phyloP scores from a whole-genome alignment of 129 eudicot species.

The carrot (Daucus carota) region DH1_v3.0 NC_030382.2:39853501-39854000 shows the following conservation, averaged over 20 bases:
- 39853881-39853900: constrained; percentile 19
- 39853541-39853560: background rate
- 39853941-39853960: constrained; percentile 1
- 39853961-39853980: constrained; percentile 15
- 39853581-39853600: background rate
- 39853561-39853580: constrained; percentile 1
- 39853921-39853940: background rate
- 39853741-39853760: constrained; percentile 10
- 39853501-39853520: constrained; percentile 34
- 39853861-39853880: constrained; percentile 14
- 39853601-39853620: background rate
- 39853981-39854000: constrained; percentile 12
- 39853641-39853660: background rate
- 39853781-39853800: constrained; percentile 21
- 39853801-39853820: background rate
- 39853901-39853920: constrained; percentile 20
- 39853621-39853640: too few species aligned
- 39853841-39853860: constrained; percentile 6
- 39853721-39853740: background rate
- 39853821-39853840: background rate
- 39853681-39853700: constrained; percentile 29
- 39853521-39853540: background rate
- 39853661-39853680: background rate
- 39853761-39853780: constrained; percentile 12
- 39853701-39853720: background rate